phyloP scores from a whole-genome alignment of 352 stramenopile genomes.

The Thalassiosira mediterranea region DNA sequence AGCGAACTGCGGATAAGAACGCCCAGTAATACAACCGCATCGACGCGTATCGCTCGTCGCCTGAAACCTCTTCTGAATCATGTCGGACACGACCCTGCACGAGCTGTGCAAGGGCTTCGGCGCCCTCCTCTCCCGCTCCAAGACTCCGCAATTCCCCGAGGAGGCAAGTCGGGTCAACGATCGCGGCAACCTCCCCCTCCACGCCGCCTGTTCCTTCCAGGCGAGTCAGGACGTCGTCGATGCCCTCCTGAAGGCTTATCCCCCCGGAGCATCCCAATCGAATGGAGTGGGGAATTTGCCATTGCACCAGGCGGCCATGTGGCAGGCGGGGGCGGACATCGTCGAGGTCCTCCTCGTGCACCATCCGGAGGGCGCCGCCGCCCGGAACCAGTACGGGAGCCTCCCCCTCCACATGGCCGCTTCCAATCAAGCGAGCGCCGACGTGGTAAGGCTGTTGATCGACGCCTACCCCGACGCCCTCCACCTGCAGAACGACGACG shows the following conservation, averaged over 20 bases:
- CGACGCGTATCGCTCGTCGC: not conserved
- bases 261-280: conserved; percentile 64
- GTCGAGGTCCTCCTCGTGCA: conserved; percentile 69
- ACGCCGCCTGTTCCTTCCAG: conserved; percentile 80
- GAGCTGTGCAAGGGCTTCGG: conserved; percentile 83
- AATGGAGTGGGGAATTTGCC: conserved; percentile 79
- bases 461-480: conserved; percentile 79
- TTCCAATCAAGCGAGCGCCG: conserved; percentile 65
- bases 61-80: conserved; percentile 14
- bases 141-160: conserved; percentile 75
- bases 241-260: conserved; percentile 70
- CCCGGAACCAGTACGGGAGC: conserved; percentile 77
- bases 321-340: conserved; percentile 71
- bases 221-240: conserved; percentile 75
- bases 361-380: conserved; percentile 70
- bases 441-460: conserved; percentile 76
- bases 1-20: not conserved
- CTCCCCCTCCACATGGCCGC: conserved; percentile 82
- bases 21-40: not conserved
- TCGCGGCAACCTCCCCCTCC: conserved; percentile 80
- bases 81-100: conserved; percentile 80
- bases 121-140: conserved; percentile 66
- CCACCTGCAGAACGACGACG: conserved; percentile 82
- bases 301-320: conserved; percentile 81
- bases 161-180: conserved; percentile 80